Percentiles rank a stretch among this genome's conserved stretches.
These are phyloP conservation scores for Elsinoe fawcettii DNA, from an alignment of 2,329 filamentous ascomycete genomes.

Conservation along the genomic window DNA sequence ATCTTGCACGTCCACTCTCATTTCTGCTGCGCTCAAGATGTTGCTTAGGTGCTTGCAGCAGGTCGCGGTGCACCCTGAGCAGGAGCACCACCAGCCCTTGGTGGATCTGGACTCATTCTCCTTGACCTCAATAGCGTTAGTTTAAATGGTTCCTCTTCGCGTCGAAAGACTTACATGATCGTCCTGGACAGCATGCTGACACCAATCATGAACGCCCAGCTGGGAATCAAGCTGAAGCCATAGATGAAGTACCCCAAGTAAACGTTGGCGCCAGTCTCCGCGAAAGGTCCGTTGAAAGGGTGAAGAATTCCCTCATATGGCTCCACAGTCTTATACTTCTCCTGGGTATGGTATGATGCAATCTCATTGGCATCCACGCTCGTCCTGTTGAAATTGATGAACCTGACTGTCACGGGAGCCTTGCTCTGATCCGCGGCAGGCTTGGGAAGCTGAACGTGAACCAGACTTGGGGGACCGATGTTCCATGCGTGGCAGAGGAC, in stretches of 20 bases:
- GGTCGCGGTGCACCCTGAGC: background rate
- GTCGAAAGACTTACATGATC: constrained; percentile 57
- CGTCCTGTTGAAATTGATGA: constrained; percentile 61
- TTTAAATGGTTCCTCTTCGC: background rate
- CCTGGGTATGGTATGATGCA: constrained; percentile 52
- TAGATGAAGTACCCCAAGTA: constrained; percentile 62
- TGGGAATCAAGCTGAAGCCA: constrained; percentile 52
- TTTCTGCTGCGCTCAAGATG: background rate
- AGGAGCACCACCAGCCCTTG: background rate
- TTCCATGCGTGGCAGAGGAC: constrained; percentile 71
- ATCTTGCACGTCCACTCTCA: no score
- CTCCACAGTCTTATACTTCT: constrained; percentile 45
- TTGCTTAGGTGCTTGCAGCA: background rate
- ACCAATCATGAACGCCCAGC: constrained; percentile 69
- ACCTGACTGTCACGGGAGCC: constrained; percentile 56
- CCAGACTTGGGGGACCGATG: constrained; percentile 55
- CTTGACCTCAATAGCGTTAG: constrained; percentile 15
- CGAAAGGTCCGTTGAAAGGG: constrained; percentile 62
- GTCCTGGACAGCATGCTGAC: constrained; percentile 65
- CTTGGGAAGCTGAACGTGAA: constrained; percentile 55
- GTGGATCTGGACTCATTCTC: constrained; percentile 15
- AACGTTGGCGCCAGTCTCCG: constrained; percentile 53
- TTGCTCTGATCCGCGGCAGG: constrained; percentile 56
- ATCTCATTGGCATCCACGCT: constrained; percentile 58
- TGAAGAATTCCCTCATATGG: constrained; percentile 63